Base-by-base conservation (phyloP, 441 rosid species). In the Erodium texanum region DNA sequence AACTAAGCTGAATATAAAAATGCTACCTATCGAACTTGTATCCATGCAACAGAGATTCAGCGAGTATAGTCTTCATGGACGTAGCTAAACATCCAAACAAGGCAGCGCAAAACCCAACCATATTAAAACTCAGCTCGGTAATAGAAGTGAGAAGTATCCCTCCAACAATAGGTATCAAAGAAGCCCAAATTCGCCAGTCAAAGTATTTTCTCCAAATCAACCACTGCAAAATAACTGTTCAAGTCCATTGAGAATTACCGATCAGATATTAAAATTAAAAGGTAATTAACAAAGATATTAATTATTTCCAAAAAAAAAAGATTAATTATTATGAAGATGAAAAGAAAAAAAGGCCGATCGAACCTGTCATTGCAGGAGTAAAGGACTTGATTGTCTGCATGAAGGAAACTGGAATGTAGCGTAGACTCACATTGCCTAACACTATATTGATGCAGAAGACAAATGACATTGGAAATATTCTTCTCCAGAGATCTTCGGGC, bases 321-420 rank as follows among this genome's bases (percentile, higher is more conserved):
- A n/a, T n/a, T n/a, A n/a, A n/a, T n/a, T 59, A 18, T 64, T 32
- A 2, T n/a, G 8, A 52, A 52, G 59, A 16, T 18, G 4, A 48
- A 23, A 12, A 64, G 4, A 48, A 23, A 12, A 64, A 27, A 59
- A 48, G 68, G 65, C 59, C 48, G 66, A 65, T 41, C 82, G 36
- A 24, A 94, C 99, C 97, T 82, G 99, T 94, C 65, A 97, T 94
- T 63, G 98, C 97, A 34, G 99, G 99, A 72, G 99, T 94, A 74
- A 94, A 92, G n/a, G 99, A 94, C 80, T 94, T 94, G 32, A 92
- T 94, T 0, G 99, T 94, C 83, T 94, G 98, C 99, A 94, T 94
- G 78, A 94, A 94, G 3, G 99, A 94, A 70, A 94, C 98, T 2
- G 97, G 99, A 52, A 94, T 94, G 77, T 89, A 94, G 0, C 97